Evolutionary conservation across 2,329 filamentous ascomycete genomes (phyloP).

Genomic region (Nothophoma quercina): DNA sequence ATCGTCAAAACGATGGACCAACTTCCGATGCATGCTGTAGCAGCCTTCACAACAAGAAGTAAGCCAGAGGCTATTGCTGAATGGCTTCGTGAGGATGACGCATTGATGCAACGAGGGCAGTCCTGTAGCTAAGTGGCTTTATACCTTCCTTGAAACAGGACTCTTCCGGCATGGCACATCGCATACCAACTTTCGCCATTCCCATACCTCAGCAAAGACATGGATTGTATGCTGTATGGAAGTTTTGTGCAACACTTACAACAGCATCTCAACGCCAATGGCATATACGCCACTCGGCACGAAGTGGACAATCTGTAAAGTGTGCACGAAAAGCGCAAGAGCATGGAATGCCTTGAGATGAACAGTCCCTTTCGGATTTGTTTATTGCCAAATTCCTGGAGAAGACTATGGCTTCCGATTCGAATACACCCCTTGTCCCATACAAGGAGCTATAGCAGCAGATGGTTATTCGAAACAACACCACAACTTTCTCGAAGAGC

Average conservation of each 20-base stretch:
- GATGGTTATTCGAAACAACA: too few relatives aligned
- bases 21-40: not conserved
- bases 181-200: not conserved
- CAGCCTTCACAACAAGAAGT: not conserved
- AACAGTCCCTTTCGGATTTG: too few relatives aligned
- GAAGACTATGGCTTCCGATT: too few relatives aligned
- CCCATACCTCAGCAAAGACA: not conserved
- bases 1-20: not conserved
- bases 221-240: not conserved
- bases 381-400: too few relatives aligned
- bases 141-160: not conserved
- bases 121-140: not conserved
- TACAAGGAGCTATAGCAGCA: too few relatives aligned
- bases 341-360: too few relatives aligned
- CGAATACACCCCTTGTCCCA: too few relatives aligned
- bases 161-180: not conserved
- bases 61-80: not conserved
- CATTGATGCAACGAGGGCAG: not conserved
- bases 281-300: not conserved
- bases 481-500: too few relatives aligned
- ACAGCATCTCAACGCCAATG: not conserved
- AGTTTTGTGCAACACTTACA: not conserved
- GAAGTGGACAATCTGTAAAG: not conserved
- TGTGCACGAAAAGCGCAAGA: too few relatives aligned
- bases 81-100: not conserved